A percentile compares a stretch with the other conserved stretches of the same genome.
Evolutionary conservation across 331 rosid genomes (phyloP).

Genomic region (Acacia concinna): DNA sequence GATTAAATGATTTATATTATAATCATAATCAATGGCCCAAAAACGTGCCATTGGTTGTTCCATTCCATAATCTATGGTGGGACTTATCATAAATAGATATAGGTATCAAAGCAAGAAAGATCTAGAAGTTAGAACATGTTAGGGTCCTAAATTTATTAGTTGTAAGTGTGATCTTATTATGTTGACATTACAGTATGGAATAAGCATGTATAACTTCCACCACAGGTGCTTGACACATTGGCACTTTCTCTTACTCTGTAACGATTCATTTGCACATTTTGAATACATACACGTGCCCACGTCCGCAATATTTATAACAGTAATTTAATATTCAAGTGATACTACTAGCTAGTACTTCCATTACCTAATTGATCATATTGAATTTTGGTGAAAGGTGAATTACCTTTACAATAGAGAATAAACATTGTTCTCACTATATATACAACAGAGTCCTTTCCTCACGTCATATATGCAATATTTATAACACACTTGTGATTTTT

Average conservation of each 20-base stretch:
- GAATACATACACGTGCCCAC: constrained; percentile 96
- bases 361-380: background rate
- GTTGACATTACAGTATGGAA: constrained; percentile 49
- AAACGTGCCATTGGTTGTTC: constrained; percentile 39
- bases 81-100: constrained; percentile 36
- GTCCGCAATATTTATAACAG: constrained; percentile 49
- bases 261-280: constrained; percentile 75
- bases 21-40: constrained; percentile 39
- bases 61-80: constrained; percentile 22
- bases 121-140: constrained; percentile 42
- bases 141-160: constrained; percentile 40
- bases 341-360: background rate
- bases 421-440: constrained; percentile 70
- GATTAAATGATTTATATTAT: constrained; percentile 11
- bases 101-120: constrained; percentile 35
- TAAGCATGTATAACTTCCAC: constrained; percentile 89
- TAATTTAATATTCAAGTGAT: background rate
- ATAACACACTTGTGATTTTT: too few species aligned
- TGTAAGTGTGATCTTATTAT: constrained; percentile 23
- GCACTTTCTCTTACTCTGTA: constrained; percentile 63
- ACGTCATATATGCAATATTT: too few species aligned
- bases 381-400: background rate
- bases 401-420: constrained; percentile 96
- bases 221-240: constrained; percentile 96
- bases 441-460: constrained; percentile 89